Base-by-base conservation (phyloP, 75 land plant species). In the Larix kaempferi region DNA sequence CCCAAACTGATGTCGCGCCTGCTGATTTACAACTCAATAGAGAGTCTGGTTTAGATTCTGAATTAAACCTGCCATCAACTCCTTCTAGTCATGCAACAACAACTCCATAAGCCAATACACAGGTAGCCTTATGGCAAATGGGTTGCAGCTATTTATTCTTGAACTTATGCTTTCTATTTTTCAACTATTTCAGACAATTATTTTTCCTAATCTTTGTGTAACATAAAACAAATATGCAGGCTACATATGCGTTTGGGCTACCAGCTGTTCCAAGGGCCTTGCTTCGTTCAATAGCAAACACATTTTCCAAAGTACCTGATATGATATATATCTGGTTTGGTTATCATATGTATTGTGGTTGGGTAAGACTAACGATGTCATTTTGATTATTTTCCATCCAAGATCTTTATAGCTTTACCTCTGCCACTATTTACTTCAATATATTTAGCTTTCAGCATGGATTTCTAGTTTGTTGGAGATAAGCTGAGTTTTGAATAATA, bases 21-120 rank as follows among this genome's bases (percentile, higher is more conserved):
- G 86, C 98, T 37, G 95, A 98, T 75, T 90, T 98, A 75, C 99
- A 90, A 85, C 94, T 94, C 49, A 95, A 94, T 44, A 92, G 84
- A 60, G 98, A 94, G 76, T 77, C 86, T 61, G 99, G 94, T 82
- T 62, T 87, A 33, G 98, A 94, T 62, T 39, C 88, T 25, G 99
- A 98, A 63, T 90, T 98, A 67, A 91, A 88, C 74, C 77, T 97
- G 65, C 99, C 99, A 64, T 64, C 94, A 3, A 94, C 98, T 25
- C 98, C 99, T n/a, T 74, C 85, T 26, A 92, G 92, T 21, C 87
- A 83, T 71, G 77, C 89, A 80, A 75, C 84, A 23, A 78, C 88
- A 29, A 59, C 55, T 3, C 82, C 88, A 65, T 86, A 83, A 52
- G 87, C 84, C 73, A 87, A 92, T 82, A 64, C 82, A 21, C 89